These are phyloP conservation scores for Ehretia macrophylla DNA, from an alignment of 257 asterid species.

Conservation along the genomic window DNA sequence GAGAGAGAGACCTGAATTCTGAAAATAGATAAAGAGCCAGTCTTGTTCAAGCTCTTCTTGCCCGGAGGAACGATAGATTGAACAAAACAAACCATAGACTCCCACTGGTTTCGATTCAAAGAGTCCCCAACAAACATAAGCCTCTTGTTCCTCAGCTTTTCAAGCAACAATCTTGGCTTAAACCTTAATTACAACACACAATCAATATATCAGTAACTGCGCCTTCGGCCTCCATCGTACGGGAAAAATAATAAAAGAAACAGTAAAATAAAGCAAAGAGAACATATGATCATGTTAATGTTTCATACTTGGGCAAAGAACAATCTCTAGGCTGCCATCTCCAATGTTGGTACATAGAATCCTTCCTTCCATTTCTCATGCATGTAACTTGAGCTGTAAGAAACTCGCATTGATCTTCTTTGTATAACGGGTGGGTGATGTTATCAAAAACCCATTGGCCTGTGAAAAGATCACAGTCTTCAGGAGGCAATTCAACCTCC, in stretches of 20 bases:
- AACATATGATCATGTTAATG: no score
- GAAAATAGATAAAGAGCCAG: slow-evolving; percentile 70
- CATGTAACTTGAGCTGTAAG: slow-evolving; percentile 83
- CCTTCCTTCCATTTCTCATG: slow-evolving; percentile 59
- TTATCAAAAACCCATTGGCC: slow-evolving; percentile 78
- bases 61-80: slow-evolving; percentile 52
- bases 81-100: slow-evolving; percentile 72
- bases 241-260: slow-evolving; percentile 4
- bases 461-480: slow-evolving; percentile 57
- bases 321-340: slow-evolving; percentile 88
- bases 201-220: no score
- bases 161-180: slow-evolving; percentile 53
- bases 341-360: slow-evolving; percentile 71
- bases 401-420: slow-evolving; percentile 62
- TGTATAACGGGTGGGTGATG: slow-evolving; percentile 50
- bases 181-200: slow-evolving; percentile 32
- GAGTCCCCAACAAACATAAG: slow-evolving; percentile 87
- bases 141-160: slow-evolving; percentile 79
- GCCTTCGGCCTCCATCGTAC: no score
- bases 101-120: slow-evolving; percentile 81
- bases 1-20: slow-evolving; percentile 49
- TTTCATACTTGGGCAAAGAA: slow-evolving; percentile 54
- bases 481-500: slow-evolving; percentile 45
- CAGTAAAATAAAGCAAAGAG: background rate
- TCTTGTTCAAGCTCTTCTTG: slow-evolving; percentile 62